Evolutionary conservation across 2,329 filamentous ascomycete species (phyloP).

Genomic region (Pseudogymnoascus sp.): DNA sequence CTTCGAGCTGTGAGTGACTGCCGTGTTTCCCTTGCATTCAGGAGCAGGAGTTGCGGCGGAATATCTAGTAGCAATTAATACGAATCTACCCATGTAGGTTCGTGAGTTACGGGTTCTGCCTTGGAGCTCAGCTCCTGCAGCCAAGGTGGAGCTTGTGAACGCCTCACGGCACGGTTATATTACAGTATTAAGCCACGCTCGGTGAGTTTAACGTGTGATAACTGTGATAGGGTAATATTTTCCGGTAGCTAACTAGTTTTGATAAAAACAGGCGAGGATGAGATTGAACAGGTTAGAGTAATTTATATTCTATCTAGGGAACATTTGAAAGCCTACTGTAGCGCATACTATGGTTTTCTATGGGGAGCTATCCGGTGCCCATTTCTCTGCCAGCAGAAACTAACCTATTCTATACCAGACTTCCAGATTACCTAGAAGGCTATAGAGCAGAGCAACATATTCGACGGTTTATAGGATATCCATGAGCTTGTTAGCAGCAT

Average conservation of each 20-base stretch:
- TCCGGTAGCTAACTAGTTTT: not conserved
- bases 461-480: conserved; percentile 20
- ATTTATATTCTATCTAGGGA: not conserved
- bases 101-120: not conserved
- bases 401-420: not conserved
- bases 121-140: conserved; percentile 1
- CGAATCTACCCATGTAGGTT: not conserved
- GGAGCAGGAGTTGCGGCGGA: not conserved
- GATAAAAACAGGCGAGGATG: not conserved
- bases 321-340: not conserved
- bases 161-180: not conserved
- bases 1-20: not conserved
- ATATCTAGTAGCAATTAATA: not conserved
- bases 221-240: not conserved
- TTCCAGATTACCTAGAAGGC: not conserved
- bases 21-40: not conserved
- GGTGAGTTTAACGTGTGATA: not conserved
- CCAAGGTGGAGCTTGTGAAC: conserved; percentile 2
- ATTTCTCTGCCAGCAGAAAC: not conserved
- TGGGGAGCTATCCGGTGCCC: not conserved
- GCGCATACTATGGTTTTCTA: not conserved
- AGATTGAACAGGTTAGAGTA: not conserved
- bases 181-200: not conserved
- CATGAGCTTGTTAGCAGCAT: conserved; percentile 30
- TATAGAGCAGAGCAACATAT: not conserved